Base-by-base conservation (phyloP, 371 early-diverging fungal species). In the Blakeslea trispora region DNA sequence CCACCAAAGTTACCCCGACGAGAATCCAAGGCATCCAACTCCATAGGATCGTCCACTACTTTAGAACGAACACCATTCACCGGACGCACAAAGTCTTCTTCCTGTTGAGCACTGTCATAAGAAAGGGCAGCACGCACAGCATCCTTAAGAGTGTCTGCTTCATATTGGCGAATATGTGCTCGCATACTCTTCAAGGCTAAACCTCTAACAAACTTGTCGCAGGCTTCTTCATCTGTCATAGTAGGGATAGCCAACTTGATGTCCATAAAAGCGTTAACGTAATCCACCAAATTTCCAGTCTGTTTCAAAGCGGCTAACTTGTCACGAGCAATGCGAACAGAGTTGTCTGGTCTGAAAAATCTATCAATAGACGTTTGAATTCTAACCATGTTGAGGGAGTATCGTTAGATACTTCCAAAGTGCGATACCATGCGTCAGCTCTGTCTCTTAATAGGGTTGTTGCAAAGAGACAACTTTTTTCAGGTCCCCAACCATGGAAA, bases 91-190 rank as follows among this genome's bases (percentile, higher is more conserved):
- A 35, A 41, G 19, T 52, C 34, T 2, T 43, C 53, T 34, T 53
- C 53, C 14, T 50, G 34, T 7, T 50, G 42, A n/a, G 57, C 57
- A 35, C 50, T 50, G 11, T 57, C 57, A 44, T 21, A 50, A 0
- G 43, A 14, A 4, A 57, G 34, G 0, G 57, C 50, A 3, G 42
- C 3, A 1, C 22, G 17, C 3, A 48, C 35, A 2, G 57, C 57
- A 2, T 28, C n/a, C n/a, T 32, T 31, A 6, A 57, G 13, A 0
- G 44, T 41, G 54, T 91, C 92, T 0, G 90, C 71, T 67, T 92
- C 92, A 56, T 91, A 87, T 34, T 84, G 74, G 5, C 57, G 19
- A 1, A 58, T 31, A 15, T 58, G 45, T 45, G 52, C 52, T 6
- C 40, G 19, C 13, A 50, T 37, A 1, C 22, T 2, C 9, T 39